Base-by-base conservation (phyloP, 805 yeast genomes). In the Saturnispora saitoi region DNA sequence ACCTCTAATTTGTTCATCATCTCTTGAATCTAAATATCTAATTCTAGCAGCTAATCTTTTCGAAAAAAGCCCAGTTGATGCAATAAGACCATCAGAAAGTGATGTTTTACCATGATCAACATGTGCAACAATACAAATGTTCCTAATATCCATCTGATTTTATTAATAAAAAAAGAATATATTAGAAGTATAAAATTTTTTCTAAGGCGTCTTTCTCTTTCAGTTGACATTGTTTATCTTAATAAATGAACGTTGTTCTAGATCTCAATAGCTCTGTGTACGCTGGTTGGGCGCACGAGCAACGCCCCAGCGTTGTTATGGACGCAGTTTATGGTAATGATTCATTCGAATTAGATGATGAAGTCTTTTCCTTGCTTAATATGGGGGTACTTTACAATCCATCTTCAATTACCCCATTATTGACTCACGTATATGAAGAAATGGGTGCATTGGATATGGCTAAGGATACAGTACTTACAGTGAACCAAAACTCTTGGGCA, bases 71-170 rank as follows among this genome's bases (percentile, higher is more conserved):
- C 99, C 99, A 66, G 95, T 93, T 32, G 96, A 84, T 24, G 99
- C 98, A 36, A 93, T 69, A 43, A 93, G 69, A 9, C 95, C 85
- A 65, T 93, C 99, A 40, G 95, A 85, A 30, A 93, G 70, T 2
- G 98, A 87, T 0, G 99, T 93, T 68, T 93, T 93, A 26, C 99
- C 99, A 62, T 93, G 99, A 64, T 93, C 99, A 22, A 93, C 99
- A 66, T 93, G 99, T 0, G 99, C 99, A 44, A 93, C 72, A 52
- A 93, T 88, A 67, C 99, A 93, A 40, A 93, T 87, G 65, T 93
- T 93, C 52, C 99, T 74, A 29, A 91, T 80, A 52, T 78, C 70
- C 14, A 75, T 67, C 0, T 95, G 80, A 19, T 54, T 83, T 77
- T 55, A 20, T 1, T 34, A 14, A 34, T 34, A 17, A 34, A 34